Conservation (phyloP, 805 yeast species). For the Phaffomyces thermotolerans region DNA sequence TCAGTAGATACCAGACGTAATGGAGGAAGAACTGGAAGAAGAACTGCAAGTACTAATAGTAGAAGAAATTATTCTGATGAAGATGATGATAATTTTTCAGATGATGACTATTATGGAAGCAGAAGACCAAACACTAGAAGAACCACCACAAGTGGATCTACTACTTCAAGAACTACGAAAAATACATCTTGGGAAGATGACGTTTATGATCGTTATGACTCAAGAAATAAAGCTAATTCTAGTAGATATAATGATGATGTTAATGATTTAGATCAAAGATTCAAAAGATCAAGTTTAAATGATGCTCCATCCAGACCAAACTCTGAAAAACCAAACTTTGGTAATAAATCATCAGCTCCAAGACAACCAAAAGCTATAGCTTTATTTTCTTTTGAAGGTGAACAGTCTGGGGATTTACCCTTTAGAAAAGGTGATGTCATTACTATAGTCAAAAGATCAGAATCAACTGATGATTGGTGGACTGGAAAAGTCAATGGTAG, state of each 20-base stretch:
- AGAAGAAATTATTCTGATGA: conserved; percentile 23
- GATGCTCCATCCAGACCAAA: conserved; percentile 33
- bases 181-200: conserved; percentile 81
- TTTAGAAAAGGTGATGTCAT: conserved; percentile 94
- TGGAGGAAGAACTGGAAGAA: conserved; percentile 3
- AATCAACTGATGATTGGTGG: conserved; percentile 97
- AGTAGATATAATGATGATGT: conserved; percentile 14
- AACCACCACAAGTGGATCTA: background rate
- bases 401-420: conserved; percentile 86
- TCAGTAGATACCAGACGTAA: conserved; percentile 26
- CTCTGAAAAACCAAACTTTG: conserved; percentile 35
- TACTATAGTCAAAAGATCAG: conserved; percentile 76
- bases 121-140: conserved; percentile 19
- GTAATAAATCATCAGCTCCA: conserved; percentile 17
- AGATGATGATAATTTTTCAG: conserved; percentile 27
- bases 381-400: conserved; percentile 80
- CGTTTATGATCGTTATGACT: conserved; percentile 52
- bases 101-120: conserved; percentile 35
- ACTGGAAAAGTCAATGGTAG: conserved; percentile 79
- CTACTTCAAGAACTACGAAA: conserved; percentile 16
- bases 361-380: conserved; percentile 80
- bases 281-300: conserved; percentile 33
- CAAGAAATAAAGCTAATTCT: conserved; percentile 8
- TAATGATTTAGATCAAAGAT: conserved; percentile 33
- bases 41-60: conserved; percentile 8